Evolutionary conservation across 805 yeast species (phyloP), one percentile per base, ranked within the genome.

Genomic region (Ogataea saltuana): DNA sequence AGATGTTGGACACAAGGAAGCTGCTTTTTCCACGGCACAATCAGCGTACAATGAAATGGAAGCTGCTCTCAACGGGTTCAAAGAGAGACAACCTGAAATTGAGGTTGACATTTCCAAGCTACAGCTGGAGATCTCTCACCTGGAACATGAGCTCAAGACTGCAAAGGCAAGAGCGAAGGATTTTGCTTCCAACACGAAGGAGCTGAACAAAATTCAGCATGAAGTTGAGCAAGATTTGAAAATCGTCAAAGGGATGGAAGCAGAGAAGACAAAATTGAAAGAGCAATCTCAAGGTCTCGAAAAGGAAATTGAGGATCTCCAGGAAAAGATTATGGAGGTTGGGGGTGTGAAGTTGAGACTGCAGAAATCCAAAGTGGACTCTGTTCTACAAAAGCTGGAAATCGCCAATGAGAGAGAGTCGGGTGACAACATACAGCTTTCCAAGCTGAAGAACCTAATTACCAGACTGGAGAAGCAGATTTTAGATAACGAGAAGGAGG

Each of bases 341-440:
- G 99, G 99, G 41, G 99, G 99, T 47, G 83, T 86, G 7, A 81
- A 81, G 48, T 70, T 93, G 50, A 80, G 87, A 44, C 62, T 85
- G 47, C 97, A 89, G 55, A 84, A 80, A 48, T 78, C 95, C 1
- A 85, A 81, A 56, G 96, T 93, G 7, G 89, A 81, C 54, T 84
- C 95, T 1, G 70, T 85, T 25, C 69, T 71, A 32, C 86, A 85
- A 53, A 76, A 79, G 55, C 75, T 85, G 21, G 86, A 81, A 41
- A 75, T 83, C 15, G 61, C 80, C 11, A 69, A 66, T 26, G 77
- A 78, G 33, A 80, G 79, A 53, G 71, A 80, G 11, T 71, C 82
- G 4, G 75, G 74, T 22, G 86, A 80, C 44, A 76, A 71, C 42
- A 63, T 81, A 44, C 68, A 79, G 23, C 60, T 75, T 28, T 74